Conservation (phyloP, 345 rosid species). For the Hirschfeldia incana region DNA sequence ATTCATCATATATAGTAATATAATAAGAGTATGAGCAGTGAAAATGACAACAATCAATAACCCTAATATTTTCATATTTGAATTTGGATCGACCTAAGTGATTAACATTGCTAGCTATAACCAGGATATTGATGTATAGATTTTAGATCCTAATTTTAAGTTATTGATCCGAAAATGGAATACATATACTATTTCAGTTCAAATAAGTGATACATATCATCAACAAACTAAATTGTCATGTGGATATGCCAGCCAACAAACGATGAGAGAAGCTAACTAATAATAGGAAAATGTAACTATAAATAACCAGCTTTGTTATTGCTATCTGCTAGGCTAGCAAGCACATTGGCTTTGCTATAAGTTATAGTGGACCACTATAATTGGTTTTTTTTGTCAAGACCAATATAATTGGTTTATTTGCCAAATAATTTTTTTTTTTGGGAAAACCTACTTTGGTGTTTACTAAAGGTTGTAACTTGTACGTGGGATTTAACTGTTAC, state of each 20-base stretch:
- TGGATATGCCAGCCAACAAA: neutral
- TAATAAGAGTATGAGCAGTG: neutral
- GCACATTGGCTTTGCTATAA: constrained; percentile 2
- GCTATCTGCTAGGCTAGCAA: neutral
- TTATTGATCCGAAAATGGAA: neutral
- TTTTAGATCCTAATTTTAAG: neutral
- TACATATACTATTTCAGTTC: neutral
- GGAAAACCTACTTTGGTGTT: neutral
- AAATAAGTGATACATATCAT: neutral
- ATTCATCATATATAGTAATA: neutral
- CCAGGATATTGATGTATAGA: neutral
- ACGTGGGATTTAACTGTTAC: neutral
- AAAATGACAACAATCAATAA: neutral
- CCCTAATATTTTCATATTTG: neutral
- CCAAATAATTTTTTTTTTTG: neutral
- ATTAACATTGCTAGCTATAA: neutral
- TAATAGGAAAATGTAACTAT: neutral
- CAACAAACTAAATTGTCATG: neutral
- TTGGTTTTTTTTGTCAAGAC: neutral
- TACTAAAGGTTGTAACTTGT: neutral
- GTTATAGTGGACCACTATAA: neutral
- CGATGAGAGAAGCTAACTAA: neutral
- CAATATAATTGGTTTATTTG: constrained; percentile 1
- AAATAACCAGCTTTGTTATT: neutral
- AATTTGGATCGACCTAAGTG: neutral